Conservation (phyloP, 2,329 filamentous ascomycete genomes). For the Aspergillus uvarum region DNA sequence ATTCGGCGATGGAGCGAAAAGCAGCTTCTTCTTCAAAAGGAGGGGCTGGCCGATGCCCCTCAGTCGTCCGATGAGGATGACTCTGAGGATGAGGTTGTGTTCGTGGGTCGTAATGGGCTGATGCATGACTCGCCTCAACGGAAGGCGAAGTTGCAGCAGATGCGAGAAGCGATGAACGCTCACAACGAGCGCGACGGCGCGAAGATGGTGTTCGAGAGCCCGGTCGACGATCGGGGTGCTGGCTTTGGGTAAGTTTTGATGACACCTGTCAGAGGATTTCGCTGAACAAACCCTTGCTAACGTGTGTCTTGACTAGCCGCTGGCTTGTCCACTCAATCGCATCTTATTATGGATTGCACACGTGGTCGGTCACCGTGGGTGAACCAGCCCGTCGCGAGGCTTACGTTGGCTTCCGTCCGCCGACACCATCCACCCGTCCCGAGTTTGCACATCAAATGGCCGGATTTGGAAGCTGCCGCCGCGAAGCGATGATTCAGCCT, state of each 20-base stretch:
- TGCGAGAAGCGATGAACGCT: slow-evolving; percentile 29
- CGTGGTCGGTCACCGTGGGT: slow-evolving; percentile 73
- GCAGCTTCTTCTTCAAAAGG: slow-evolving; percentile 49
- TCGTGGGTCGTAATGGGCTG: slow-evolving; percentile 69
- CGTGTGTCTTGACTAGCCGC: slow-evolving; percentile 55
- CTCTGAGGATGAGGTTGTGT: slow-evolving; percentile 86
- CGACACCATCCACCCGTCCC: slow-evolving; percentile 27
- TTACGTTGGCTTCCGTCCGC: slow-evolving; percentile 68
- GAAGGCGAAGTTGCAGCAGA: slow-evolving; percentile 54
- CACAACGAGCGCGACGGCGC: slow-evolving; percentile 53
- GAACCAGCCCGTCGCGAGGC: slow-evolving; percentile 73
- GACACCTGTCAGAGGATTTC: background rate
- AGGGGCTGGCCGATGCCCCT: slow-evolving; percentile 48
- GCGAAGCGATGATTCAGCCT: slow-evolving; percentile 31
- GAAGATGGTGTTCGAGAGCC: slow-evolving; percentile 77
- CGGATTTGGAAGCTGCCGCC: slow-evolving; percentile 25
- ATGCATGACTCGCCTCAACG: slow-evolving; percentile 60
- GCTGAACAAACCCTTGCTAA: slow-evolving; percentile 17
- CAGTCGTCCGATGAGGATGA: slow-evolving; percentile 43
- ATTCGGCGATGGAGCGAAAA: slow-evolving; percentile 61
- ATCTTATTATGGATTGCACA: slow-evolving; percentile 84
- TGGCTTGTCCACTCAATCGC: slow-evolving; percentile 94
- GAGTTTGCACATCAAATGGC: slow-evolving; percentile 26
- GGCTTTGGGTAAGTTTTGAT: slow-evolving; percentile 71
- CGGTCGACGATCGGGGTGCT: slow-evolving; percentile 71